Conservation (phyloP, 2,329 filamentous ascomycete species). For the Teratosphaeria destructans region DNA sequence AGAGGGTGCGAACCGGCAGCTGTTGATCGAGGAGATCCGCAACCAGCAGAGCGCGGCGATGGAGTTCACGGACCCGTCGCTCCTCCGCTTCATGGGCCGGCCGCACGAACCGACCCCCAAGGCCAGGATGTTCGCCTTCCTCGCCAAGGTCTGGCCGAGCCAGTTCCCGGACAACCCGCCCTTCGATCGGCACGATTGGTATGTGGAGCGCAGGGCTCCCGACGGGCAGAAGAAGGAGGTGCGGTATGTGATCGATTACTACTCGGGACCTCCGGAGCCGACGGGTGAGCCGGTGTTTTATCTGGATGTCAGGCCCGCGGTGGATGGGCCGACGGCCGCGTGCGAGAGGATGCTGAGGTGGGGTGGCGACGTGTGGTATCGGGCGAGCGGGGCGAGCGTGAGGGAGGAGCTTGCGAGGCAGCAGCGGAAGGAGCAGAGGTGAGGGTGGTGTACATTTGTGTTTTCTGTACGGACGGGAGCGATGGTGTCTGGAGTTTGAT, state of each 20-base stretch:
- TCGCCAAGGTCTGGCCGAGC: slow-evolving; percentile 68
- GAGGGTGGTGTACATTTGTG: neutral
- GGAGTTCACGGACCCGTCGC: slow-evolving; percentile 50
- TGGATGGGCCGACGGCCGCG: slow-evolving; percentile 69
- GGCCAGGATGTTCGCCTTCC: slow-evolving; percentile 68
- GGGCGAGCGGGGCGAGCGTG: slow-evolving; percentile 63
- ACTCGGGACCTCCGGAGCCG: slow-evolving; percentile 69
- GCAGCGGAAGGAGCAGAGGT: neutral
- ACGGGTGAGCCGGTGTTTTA: slow-evolving; percentile 91
- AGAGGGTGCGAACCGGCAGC: slow-evolving; percentile 20
- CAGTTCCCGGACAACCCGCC: slow-evolving; percentile 73
- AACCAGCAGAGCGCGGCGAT: slow-evolving; percentile 4
- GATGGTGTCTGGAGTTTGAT: neutral
- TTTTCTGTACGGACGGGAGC: neutral
- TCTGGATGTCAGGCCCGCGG: slow-evolving; percentile 82
- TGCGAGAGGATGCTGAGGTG: slow-evolving; percentile 77
- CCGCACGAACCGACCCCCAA: slow-evolving; percentile 88
- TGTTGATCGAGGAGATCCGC: neutral
- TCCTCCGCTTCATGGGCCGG: slow-evolving; percentile 80
- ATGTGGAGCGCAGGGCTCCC: slow-evolving; percentile 59
- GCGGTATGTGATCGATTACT: slow-evolving; percentile 95
- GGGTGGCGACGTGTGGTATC: slow-evolving; percentile 92
- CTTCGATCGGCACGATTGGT: slow-evolving; percentile 98
- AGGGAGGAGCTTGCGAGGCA: slow-evolving; percentile 30
- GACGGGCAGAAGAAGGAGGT: slow-evolving; percentile 64